phyloP scores from a whole-genome alignment of 2,329 filamentous ascomycete species.

The Aureobasidium leucospermi region DNA sequence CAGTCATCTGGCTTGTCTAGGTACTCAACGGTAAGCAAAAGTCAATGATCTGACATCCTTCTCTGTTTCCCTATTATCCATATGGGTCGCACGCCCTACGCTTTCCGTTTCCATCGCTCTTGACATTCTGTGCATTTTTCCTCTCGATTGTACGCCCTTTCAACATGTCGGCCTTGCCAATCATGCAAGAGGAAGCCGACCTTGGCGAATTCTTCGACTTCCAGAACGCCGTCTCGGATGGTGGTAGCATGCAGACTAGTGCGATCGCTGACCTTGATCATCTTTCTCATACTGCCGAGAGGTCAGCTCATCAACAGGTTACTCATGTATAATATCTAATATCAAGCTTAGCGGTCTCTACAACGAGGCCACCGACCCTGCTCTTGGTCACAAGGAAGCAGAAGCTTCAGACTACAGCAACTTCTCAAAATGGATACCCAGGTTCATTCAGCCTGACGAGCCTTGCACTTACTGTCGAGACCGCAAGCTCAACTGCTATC shows the following conservation, averaged over 20 bases:
- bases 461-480: constrained; percentile 43
- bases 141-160: neutral
- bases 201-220: constrained; percentile 16
- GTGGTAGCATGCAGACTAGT: constrained; percentile 10
- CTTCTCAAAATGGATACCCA: constrained; percentile 40
- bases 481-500: constrained; percentile 40
- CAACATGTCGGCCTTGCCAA: neutral
- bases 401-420: constrained; percentile 30
- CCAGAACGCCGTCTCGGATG: constrained; percentile 11
- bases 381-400: neutral
- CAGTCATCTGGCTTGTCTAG: neutral
- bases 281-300: neutral
- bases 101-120: neutral
- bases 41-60: constrained; percentile 5
- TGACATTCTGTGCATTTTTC: neutral
- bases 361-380: neutral
- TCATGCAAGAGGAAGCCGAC: constrained; percentile 12
- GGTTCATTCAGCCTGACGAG: constrained; percentile 38
- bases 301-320: constrained; percentile 4
- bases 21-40: constrained; percentile 12
- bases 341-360: neutral
- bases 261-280: neutral
- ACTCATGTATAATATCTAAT: neutral
- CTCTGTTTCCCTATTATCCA: neutral
- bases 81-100: constrained; percentile 1